Evolutionary conservation across 371 early-diverging fungal genomes (phyloP).

Genomic region (Dinochytrium kinnereticum): DNA sequence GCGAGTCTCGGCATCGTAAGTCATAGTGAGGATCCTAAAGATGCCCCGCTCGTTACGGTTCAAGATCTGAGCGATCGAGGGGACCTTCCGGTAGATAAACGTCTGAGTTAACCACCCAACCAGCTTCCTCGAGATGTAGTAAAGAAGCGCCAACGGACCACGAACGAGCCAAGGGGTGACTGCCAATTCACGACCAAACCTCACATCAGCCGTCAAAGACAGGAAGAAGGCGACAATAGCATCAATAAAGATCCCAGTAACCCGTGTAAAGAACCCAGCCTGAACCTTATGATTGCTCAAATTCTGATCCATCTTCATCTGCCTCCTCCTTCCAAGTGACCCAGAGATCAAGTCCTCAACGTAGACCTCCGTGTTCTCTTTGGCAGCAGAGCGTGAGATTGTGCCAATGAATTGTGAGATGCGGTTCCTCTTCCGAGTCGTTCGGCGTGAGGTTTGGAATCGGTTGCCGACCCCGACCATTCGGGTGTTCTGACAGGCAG

Average conservation of each 20-base stretch:
- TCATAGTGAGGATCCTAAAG: constrained; percentile 7
- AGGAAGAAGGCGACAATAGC: constrained; percentile 30
- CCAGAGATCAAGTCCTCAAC: constrained; percentile 14
- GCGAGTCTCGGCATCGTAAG: neutral
- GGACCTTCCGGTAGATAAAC: constrained; percentile 20
- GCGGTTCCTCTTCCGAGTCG: neutral
- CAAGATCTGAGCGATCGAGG: constrained; percentile 10
- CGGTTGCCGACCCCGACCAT: neutral
- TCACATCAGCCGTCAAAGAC: constrained; percentile 41
- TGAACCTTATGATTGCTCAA: neutral
- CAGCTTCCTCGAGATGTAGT: constrained; percentile 11
- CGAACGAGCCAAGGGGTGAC: constrained; percentile 5
- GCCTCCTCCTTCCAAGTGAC: neutral
- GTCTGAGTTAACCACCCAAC: constrained; percentile 11
- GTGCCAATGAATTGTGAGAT: constrained; percentile 9
- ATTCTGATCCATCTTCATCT: neutral
- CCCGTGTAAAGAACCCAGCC: neutral
- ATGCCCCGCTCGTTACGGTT: constrained; percentile 23
- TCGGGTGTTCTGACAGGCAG: neutral
- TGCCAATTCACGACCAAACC: constrained; percentile 43
- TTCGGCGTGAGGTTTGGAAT: neutral
- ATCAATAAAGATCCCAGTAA: constrained; percentile 6
- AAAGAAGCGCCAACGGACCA: constrained; percentile 5
- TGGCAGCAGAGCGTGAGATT: neutral
- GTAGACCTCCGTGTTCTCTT: neutral